These are phyloP conservation scores for Hygrophorus russula DNA, from an alignment of 768 basidiomycete genomes.

Conservation along the genomic window DNA sequence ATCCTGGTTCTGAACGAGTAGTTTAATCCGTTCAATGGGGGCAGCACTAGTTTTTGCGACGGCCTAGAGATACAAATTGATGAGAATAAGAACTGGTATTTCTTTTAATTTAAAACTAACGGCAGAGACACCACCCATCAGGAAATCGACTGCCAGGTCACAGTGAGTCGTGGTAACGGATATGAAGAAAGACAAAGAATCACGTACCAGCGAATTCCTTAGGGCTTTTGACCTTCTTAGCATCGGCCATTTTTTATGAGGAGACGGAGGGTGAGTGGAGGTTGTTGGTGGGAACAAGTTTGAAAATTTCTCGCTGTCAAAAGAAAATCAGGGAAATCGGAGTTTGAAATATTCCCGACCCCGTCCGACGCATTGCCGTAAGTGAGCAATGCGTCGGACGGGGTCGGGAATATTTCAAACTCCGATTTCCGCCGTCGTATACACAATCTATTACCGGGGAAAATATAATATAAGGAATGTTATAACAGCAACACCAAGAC, in stretches of 20 bases:
- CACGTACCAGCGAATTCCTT: conserved; percentile 84
- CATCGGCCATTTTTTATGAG: conserved; percentile 65
- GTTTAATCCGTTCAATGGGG: conserved; percentile 99
- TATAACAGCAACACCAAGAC: no score
- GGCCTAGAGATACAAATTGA: conserved; percentile 44
- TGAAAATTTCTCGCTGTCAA: conserved; percentile 41
- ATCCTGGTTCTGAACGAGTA: conserved; percentile 98
- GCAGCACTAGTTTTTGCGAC: conserved; percentile 99
- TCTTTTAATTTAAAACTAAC: conserved; percentile 31
- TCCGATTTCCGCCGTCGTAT: conserved; percentile 40
- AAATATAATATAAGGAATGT: no score
- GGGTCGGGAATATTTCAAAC: conserved; percentile 10
- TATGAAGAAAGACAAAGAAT: conserved; percentile 14
- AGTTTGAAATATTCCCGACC: conserved; percentile 14
- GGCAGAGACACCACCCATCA: conserved; percentile 95
- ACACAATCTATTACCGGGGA: no score
- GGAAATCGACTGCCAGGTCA: conserved; percentile 62
- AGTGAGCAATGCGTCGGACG: no score
- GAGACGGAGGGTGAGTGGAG: conserved; percentile 39
- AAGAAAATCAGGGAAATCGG: conserved; percentile 37
- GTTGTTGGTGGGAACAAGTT: conserved; percentile 30
- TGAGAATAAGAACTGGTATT: conserved; percentile 1
- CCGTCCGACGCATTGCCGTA: no score
- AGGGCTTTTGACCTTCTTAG: conserved; percentile 77
- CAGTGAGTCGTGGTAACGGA: conserved; percentile 13